These are phyloP conservation scores for Cutaneotrichosporon spelunceum DNA, from an alignment of 1,284 basidiomycete species.

Conservation along the genomic window DNA sequence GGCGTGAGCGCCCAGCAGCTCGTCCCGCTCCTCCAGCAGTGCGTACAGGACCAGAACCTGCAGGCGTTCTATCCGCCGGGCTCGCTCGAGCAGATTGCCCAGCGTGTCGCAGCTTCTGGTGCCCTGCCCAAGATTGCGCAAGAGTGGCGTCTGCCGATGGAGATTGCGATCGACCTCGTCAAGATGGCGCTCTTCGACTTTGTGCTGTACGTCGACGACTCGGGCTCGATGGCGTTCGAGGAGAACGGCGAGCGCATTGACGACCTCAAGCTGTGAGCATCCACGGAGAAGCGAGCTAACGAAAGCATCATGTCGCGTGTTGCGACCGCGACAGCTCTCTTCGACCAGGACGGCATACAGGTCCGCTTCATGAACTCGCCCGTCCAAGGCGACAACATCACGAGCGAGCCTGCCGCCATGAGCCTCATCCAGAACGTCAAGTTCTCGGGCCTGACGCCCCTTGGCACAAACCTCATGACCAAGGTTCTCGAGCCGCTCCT, in stretches of 20 bases:
- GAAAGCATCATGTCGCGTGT: conserved; percentile 49
- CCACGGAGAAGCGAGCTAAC: conserved; percentile 4
- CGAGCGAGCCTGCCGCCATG: conserved; percentile 47
- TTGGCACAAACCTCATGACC: conserved; percentile 51
- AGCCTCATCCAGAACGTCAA: conserved; percentile 52
- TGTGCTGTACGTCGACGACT: conserved; percentile 52
- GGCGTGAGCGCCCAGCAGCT: conserved; percentile 25
- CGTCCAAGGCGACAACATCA: conserved; percentile 53
- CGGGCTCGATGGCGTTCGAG: conserved; percentile 52
- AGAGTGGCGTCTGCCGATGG: conserved; percentile 53
- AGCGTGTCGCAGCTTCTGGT: conserved; percentile 49
- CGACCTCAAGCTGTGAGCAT: conserved; percentile 50
- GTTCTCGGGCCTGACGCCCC: conserved; percentile 54
- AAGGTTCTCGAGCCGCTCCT: conserved; percentile 55
- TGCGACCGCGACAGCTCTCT: conserved; percentile 52
- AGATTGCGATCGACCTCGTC: conserved; percentile 52
- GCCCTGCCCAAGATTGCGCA: conserved; percentile 48
- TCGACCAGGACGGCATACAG: conserved; percentile 54
- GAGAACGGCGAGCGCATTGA: conserved; percentile 51
- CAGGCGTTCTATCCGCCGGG: conserved; percentile 53
- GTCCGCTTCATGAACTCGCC: conserved; percentile 54
- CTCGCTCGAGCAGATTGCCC: conserved; percentile 50
- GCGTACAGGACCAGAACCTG: conserved; percentile 54
- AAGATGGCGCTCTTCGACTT: conserved; percentile 52
- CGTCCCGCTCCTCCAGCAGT: conserved; percentile 40